phyloP scores from a whole-genome alignment of 164 flowering plant genomes.

The Aristolochia californica region DNA sequence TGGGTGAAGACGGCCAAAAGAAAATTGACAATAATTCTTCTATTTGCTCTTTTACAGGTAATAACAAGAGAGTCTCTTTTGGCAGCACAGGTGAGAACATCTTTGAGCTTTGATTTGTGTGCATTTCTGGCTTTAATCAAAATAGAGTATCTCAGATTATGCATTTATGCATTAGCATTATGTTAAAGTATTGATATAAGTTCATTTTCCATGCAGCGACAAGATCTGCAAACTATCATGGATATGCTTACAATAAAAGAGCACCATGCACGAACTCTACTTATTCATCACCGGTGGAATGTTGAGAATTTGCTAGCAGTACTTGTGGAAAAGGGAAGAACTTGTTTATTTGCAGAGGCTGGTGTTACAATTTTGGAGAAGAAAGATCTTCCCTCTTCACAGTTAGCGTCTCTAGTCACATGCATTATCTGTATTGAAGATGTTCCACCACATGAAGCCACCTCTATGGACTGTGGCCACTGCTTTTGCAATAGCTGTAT shows the following conservation, averaged over 20 bases:
- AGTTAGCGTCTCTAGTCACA: slow-evolving; percentile 15
- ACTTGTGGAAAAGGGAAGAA: slow-evolving; percentile 60
- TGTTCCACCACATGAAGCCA: slow-evolving; percentile 26
- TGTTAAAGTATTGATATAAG: not conserved
- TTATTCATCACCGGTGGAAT: slow-evolving; percentile 77
- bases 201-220: slow-evolving; percentile 30
- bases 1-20: not conserved
- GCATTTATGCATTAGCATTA: not conserved
- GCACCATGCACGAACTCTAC: slow-evolving; percentile 77
- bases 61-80: slow-evolving; percentile 62
- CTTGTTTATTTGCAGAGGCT: slow-evolving; percentile 41
- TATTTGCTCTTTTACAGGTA: slow-evolving; percentile 39
- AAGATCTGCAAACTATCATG: slow-evolving; percentile 60
- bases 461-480: slow-evolving; percentile 83
- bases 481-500: slow-evolving; percentile 46
- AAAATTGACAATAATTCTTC: not conserved
- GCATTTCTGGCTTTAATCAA: not conserved
- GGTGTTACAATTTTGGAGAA: slow-evolving; percentile 42
- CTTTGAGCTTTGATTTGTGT: not conserved
- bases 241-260: slow-evolving; percentile 55
- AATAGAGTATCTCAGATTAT: not conserved
- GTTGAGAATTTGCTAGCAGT: slow-evolving; percentile 49
- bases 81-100: slow-evolving; percentile 55
- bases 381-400: slow-evolving; percentile 7
- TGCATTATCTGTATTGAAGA: slow-evolving; percentile 68